Evolutionary conservation across 345 rosid genomes (phyloP), one percentile per base, ranked within the genome.

Genomic region (Carallia pectinifolia): DNA sequence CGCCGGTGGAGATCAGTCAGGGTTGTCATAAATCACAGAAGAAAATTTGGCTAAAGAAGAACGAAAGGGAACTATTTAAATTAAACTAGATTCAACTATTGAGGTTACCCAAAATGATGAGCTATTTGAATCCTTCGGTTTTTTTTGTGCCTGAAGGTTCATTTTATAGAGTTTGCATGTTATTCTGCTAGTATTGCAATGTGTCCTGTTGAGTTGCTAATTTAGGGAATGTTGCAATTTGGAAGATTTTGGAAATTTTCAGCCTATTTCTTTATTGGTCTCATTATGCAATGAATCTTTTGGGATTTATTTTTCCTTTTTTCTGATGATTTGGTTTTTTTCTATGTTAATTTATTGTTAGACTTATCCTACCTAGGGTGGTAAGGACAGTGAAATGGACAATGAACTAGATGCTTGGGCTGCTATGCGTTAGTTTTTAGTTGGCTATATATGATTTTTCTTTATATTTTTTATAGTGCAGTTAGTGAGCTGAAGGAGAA

Each of bases 81-180:
- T 72, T 80, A 92, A 40, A 88, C 94, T 47, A 95, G 92, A 79
- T 81, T 90, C 74, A 92, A 83, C 70, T 68, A 81, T 76, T 90
- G 90, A 66, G 84, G 93, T 80, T 23, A 85, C 84, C 59, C 89
- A 87, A 55, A 87, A 86, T 52, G 89, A 92, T 77, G 80, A 88
- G 74, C 83, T 80, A n/a, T 76, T 92, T 79, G 89, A 81, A 82
- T 95, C 82, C 66, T 95, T 88, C 84, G 99, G 97, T 70, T 81
- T 95, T 79, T 90, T 91, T 72, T 85, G 23, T 89, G 48, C 99
- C 97, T 66, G 97, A 90, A 84, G 99, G 97, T 77, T 88, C 99
- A 44, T 87, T 95, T 81, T 93, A 97, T 40, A 85, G 92, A 97
- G 99, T 95, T 80, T 81, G 91, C 23, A 23, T 23, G 23, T 82